phyloP scores from a whole-genome alignment of 345 rosid genomes.

The Gossypium mustelinum region DNA sequence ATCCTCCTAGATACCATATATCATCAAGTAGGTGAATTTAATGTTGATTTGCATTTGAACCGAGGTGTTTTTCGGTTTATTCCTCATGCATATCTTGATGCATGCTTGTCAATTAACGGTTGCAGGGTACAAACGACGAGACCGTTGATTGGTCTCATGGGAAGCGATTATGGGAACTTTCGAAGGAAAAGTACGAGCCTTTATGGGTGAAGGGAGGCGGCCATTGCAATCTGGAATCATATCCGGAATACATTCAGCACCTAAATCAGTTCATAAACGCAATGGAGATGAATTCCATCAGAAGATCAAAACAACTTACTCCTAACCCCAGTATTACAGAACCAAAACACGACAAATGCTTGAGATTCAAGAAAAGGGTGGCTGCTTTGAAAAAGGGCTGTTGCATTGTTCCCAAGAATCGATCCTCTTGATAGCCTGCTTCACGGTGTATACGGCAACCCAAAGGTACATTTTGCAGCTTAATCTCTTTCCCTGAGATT shows the following conservation, averaged over 20 bases:
- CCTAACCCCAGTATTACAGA: slow-evolving; percentile 55
- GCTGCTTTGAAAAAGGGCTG: slow-evolving; percentile 5
- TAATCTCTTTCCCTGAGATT: slow-evolving; percentile 12
- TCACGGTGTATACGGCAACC: slow-evolving; percentile 1
- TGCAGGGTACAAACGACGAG: slow-evolving; percentile 92
- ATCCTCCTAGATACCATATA: too few relatives aligned
- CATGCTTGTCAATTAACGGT: not conserved
- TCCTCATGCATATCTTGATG: not conserved
- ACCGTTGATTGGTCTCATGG: slow-evolving; percentile 88
- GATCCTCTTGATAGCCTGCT: slow-evolving; percentile 5
- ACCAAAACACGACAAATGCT: slow-evolving; percentile 60
- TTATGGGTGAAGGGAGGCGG: slow-evolving; percentile 97
- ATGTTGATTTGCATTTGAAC: too few relatives aligned
- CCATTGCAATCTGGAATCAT: slow-evolving; percentile 94
- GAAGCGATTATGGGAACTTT: slow-evolving; percentile 85
- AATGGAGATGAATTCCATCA: slow-evolving; percentile 78
- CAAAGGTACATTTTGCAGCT: slow-evolving; percentile 11
- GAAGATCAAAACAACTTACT: slow-evolving; percentile 43
- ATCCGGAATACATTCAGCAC: slow-evolving; percentile 88
- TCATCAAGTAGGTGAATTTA: too few relatives aligned
- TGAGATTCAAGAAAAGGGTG: slow-evolving; percentile 55
- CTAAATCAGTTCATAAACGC: slow-evolving; percentile 70
- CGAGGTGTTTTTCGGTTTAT: not conserved
- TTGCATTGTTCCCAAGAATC: slow-evolving; percentile 10
- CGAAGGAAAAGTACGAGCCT: slow-evolving; percentile 86